Evolutionary conservation across 2,329 filamentous ascomycete species (phyloP).

Genomic region (Simplicillium aogashimaense): DNA sequence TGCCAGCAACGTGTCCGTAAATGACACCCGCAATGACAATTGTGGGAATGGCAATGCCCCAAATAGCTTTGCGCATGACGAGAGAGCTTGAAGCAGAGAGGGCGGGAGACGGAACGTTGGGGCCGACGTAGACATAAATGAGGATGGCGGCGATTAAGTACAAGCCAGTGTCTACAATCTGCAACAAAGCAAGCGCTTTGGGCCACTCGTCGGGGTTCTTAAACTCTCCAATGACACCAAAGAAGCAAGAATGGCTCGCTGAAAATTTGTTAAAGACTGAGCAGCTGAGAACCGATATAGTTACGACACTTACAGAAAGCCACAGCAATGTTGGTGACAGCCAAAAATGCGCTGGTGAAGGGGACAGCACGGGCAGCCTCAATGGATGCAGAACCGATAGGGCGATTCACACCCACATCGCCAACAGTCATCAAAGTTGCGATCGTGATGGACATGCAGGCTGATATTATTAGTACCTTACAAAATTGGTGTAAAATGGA

Average conservation of each 20-base stretch:
- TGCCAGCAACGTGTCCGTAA: constrained; percentile 55
- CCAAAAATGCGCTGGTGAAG: constrained; percentile 43
- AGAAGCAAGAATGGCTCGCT: constrained; percentile 57
- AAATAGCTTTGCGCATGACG: constrained; percentile 52
- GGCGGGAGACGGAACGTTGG: constrained; percentile 52
- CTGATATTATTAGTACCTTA: constrained; percentile 8
- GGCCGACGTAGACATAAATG: constrained; percentile 58
- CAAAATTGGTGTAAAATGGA: neutral
- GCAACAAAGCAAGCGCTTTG: constrained; percentile 45
- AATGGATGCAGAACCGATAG: constrained; percentile 23
- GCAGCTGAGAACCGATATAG: neutral
- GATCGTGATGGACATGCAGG: constrained; percentile 50
- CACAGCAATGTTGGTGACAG: constrained; percentile 55
- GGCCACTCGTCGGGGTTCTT: constrained; percentile 49
- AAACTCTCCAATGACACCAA: constrained; percentile 56
- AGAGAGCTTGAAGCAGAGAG: constrained; percentile 47
- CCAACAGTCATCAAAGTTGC: constrained; percentile 57
- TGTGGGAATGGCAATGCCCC: constrained; percentile 58
- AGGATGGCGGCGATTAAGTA: constrained; percentile 57
- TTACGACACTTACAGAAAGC: constrained; percentile 38
- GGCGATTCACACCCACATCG: constrained; percentile 40
- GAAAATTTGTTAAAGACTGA: neutral
- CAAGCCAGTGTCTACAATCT: constrained; percentile 46
- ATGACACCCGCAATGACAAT: constrained; percentile 65
- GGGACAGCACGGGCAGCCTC: constrained; percentile 25